Percentiles rank a stretch among this genome's conserved stretches.
These are phyloP conservation scores for Saccharomyces eubayanus DNA, from an alignment of 805 yeast species.

Conservation along the genomic window DNA sequence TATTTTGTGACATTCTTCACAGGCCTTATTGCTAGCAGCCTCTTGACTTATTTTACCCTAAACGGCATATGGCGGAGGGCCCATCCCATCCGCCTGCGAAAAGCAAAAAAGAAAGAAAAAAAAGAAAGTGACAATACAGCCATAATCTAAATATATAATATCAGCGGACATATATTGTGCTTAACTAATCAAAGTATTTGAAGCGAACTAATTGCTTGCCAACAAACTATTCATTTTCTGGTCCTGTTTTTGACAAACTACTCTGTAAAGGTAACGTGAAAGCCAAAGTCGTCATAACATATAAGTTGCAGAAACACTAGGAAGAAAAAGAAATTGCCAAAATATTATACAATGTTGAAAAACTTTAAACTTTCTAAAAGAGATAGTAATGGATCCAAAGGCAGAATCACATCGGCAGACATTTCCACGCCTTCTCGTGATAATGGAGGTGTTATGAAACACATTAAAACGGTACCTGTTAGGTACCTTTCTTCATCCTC, in stretches of 20 bases:
- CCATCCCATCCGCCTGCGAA: not conserved
- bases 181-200: not conserved
- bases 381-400: constrained; percentile 21
- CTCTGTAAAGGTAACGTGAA: not conserved
- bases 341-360: constrained; percentile 15
- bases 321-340: not conserved
- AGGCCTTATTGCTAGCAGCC: not conserved
- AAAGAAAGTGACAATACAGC: not conserved
- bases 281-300: not conserved
- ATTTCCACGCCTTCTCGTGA: constrained; percentile 29
- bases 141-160: not conserved
- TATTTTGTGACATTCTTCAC: not conserved
- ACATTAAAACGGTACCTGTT: constrained; percentile 22
- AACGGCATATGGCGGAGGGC: not conserved
- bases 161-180: not conserved
- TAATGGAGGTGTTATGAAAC: constrained; percentile 13
- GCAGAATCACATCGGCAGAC: constrained; percentile 30
- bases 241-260: not conserved
- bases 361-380: constrained; percentile 25
- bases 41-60: not conserved
- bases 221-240: not conserved
- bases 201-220: not conserved
- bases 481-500: constrained; percentile 8
- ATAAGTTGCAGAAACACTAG: not conserved
- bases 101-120: not conserved